Conservation (phyloP, 208 protist genomes). For the Phytomonas sp. region DNA sequence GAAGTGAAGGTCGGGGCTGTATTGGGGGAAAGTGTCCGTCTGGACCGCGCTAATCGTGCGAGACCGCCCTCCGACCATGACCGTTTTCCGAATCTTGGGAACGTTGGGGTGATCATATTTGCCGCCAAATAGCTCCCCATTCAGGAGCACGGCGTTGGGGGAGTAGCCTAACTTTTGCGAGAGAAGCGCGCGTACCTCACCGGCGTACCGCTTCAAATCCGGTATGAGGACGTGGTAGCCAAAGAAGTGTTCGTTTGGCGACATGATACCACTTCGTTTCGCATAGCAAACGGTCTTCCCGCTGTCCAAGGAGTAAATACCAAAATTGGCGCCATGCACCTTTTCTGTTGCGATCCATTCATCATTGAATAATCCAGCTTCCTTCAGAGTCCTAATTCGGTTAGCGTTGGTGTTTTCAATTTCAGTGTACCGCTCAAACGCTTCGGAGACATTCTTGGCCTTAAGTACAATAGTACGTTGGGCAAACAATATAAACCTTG, state of each 20-base stretch:
- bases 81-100: constrained; percentile 28
- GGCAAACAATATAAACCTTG: not conserved
- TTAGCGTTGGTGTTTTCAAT: constrained; percentile 74
- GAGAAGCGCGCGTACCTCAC: constrained; percentile 35
- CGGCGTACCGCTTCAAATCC: constrained; percentile 38
- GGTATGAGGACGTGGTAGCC: constrained; percentile 76
- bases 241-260: constrained; percentile 75
- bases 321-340: constrained; percentile 86
- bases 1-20: constrained; percentile 80
- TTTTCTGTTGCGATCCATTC: constrained; percentile 88
- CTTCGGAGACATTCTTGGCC: not conserved
- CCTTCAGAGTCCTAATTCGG: constrained; percentile 47
- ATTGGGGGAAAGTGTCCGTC: constrained; percentile 79
- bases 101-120: constrained; percentile 82
- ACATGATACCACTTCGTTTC: constrained; percentile 78
- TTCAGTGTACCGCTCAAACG: constrained; percentile 80
- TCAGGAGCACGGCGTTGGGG: constrained; percentile 54
- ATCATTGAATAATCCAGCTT: constrained; percentile 45
- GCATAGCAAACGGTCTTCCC: constrained; percentile 53
- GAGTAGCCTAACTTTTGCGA: constrained; percentile 14
- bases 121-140: constrained; percentile 82
- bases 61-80: constrained; percentile 47
- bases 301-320: constrained; percentile 65
- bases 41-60: constrained; percentile 55
- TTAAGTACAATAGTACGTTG: not conserved